phyloP scores from a whole-genome alignment of 2,329 filamentous ascomycete species.

The Ophiosphaerella korrae region DNA sequence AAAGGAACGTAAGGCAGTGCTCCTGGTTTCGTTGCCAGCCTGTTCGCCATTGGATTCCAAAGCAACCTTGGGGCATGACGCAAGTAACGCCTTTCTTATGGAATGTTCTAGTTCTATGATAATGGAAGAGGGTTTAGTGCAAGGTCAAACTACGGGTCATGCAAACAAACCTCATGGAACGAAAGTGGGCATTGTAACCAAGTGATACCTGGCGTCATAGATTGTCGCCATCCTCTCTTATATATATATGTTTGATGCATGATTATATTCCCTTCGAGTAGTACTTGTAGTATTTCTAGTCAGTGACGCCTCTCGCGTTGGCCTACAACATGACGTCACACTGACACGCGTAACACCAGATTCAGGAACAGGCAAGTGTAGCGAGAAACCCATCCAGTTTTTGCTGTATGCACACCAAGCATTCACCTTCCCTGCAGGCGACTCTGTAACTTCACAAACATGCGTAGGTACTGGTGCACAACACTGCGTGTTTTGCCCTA shows the following conservation, averaged over 20 bases:
- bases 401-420: not conserved
- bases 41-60: not conserved
- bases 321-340: not conserved
- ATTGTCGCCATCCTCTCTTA: constrained; percentile 32
- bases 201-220: constrained; percentile 46
- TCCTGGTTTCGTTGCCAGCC: constrained; percentile 4
- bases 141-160: constrained; percentile 31
- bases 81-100: constrained; percentile 21
- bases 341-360: not conserved
- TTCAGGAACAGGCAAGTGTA: constrained; percentile 3
- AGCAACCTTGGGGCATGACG: not conserved
- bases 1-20: constrained; percentile 19
- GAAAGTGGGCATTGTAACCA: constrained; percentile 34
- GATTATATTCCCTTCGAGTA: too few relatives aligned
- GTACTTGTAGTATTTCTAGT: too few relatives aligned
- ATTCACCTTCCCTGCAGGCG: too few relatives aligned
- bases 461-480: too few relatives aligned
- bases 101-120: constrained; percentile 7
- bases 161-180: constrained; percentile 24
- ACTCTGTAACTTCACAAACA: too few relatives aligned
- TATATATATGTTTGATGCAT: not conserved
- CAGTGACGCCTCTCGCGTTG: too few relatives aligned
- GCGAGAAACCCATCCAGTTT: not conserved
- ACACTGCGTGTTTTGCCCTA: too few relatives aligned
- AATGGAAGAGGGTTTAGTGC: constrained; percentile 5